A percentile compares a stretch with the other conserved stretches of the same genome.
Evolutionary conservation across 2,329 filamentous ascomycete species (phyloP).

Genomic region (Epichloe bromicola): DNA sequence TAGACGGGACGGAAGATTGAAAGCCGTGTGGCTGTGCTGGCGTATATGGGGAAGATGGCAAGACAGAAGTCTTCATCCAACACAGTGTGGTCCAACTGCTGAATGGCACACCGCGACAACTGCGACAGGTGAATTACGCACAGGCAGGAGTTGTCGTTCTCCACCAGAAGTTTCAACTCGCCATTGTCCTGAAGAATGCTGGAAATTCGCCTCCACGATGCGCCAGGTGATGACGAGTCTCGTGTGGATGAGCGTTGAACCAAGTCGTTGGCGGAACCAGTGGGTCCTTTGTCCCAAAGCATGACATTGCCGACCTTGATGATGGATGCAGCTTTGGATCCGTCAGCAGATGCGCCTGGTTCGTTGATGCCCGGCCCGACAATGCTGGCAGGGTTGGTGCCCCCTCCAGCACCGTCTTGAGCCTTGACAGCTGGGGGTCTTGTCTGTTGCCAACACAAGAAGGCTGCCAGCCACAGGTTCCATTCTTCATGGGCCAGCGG

Average conservation of each 20-base stretch:
- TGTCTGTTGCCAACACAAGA: slow-evolving; percentile 72
- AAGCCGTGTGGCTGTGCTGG: slow-evolving; percentile 56
- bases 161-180: slow-evolving; percentile 79
- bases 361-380: slow-evolving; percentile 31
- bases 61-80: slow-evolving; percentile 89
- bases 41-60: slow-evolving; percentile 89
- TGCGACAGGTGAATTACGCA: slow-evolving; percentile 79
- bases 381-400: slow-evolving; percentile 18
- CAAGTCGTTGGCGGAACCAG: slow-evolving; percentile 41
- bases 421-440: slow-evolving; percentile 45
- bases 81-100: slow-evolving; percentile 80
- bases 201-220: slow-evolving; percentile 74
- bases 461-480: slow-evolving; percentile 67
- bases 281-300: slow-evolving; percentile 71
- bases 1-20: slow-evolving; percentile 81
- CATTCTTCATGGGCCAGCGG: slow-evolving; percentile 53
- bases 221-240: slow-evolving; percentile 38
- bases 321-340: slow-evolving; percentile 44
- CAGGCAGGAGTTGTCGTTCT: slow-evolving; percentile 68
- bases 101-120: slow-evolving; percentile 77
- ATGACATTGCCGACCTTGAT: slow-evolving; percentile 92
- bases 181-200: slow-evolving; percentile 93
- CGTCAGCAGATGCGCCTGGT: slow-evolving; percentile 22
- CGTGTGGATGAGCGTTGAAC: slow-evolving; percentile 44
- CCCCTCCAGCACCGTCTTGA: slow-evolving; percentile 25